Conservation (phyloP, 2,329 filamentous ascomycete genomes). For the Escovopsis weberi region DNA sequence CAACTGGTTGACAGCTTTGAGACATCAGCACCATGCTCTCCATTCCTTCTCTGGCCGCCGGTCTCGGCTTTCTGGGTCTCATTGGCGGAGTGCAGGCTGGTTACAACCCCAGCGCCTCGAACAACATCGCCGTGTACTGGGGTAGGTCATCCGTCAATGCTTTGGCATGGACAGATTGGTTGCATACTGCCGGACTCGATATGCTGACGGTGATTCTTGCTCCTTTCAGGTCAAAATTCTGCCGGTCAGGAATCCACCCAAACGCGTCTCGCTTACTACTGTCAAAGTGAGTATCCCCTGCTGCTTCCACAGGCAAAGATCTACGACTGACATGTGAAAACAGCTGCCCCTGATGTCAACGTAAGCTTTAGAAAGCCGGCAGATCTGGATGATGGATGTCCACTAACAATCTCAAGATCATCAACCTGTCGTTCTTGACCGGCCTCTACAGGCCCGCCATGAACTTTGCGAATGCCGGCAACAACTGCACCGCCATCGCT, state of each 20-base stretch:
- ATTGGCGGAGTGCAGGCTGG: conserved; percentile 22
- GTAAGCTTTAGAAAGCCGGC: not conserved
- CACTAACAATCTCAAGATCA: conserved; percentile 20
- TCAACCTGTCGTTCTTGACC: conserved; percentile 49
- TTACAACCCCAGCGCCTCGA: conserved; percentile 28
- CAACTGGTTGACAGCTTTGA: no score
- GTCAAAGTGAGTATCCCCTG: conserved; percentile 30
- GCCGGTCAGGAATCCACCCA: conserved; percentile 32
- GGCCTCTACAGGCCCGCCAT: conserved; percentile 38
- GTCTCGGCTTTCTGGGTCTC: conserved; percentile 6
- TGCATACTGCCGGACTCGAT: no score
- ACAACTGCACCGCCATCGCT: conserved; percentile 43
- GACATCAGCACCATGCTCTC: no score
- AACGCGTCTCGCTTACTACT: conserved; percentile 42
- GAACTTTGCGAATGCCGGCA: conserved; percentile 50
- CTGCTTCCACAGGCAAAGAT: no score
- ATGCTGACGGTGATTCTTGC: no score
- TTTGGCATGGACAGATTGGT: not conserved
- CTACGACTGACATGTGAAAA: not conserved
- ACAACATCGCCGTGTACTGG: conserved; percentile 54
- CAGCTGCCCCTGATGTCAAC: conserved; percentile 1
- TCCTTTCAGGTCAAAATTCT: conserved; percentile 41
- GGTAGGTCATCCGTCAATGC: conserved; percentile 24
- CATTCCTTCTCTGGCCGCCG: no score
- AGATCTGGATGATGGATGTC: not conserved